Base-by-base conservation (phyloP, 768 basidiomycete species). In the Mycena albidolilacea region DNA sequence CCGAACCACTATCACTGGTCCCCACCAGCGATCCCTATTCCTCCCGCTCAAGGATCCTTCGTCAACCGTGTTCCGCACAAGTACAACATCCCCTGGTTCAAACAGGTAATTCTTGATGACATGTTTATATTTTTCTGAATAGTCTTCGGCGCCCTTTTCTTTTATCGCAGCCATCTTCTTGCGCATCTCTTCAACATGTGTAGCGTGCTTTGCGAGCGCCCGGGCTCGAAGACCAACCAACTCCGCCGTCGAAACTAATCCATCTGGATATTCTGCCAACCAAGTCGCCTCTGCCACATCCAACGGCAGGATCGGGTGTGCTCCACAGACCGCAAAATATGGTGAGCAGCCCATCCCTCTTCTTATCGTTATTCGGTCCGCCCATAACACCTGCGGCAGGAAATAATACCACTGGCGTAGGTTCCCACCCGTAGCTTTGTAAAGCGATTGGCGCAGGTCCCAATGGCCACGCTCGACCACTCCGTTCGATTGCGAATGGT, bases 201-300 rank as follows among this genome's bases (percentile, higher is more conserved):
- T 67, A 23, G 17, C 75, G 71, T 39, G 72, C 54, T 52, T 76
- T 21, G 19, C 71, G 7, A 72, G 62, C 35, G 71, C 71, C 7
- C 55, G 41, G 0, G 77, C 71, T 54, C 71, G 60, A 8, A 72
- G 52, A 7, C 71, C 79, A 5, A 82, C 62, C 0, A 82, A 72
- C 0, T 81, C 79, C 1, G 38, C 38, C 3, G 75, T 69, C 0
- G 74, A 57, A 5, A 81, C 43, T 0, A 58, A n/a, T 0, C 19
- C 10, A 5, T 74, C 54, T 17, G 77, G 67, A 4, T 70, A 76
- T 9, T 78, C 72, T 0, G 76, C 65, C 44, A 81, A 66, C 59
- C 80, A 83, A 3, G 79, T 81, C 0, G 80, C 76, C 61, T 82
- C 79, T 6, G 72, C 71, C 5, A 82, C 38, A 23, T 83, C 80